Percentiles rank a stretch among this genome's conserved stretches.
Evolutionary conservation across 1,284 basidiomycete genomes (phyloP).

Genomic region (Leccinum fuscescens): DNA sequence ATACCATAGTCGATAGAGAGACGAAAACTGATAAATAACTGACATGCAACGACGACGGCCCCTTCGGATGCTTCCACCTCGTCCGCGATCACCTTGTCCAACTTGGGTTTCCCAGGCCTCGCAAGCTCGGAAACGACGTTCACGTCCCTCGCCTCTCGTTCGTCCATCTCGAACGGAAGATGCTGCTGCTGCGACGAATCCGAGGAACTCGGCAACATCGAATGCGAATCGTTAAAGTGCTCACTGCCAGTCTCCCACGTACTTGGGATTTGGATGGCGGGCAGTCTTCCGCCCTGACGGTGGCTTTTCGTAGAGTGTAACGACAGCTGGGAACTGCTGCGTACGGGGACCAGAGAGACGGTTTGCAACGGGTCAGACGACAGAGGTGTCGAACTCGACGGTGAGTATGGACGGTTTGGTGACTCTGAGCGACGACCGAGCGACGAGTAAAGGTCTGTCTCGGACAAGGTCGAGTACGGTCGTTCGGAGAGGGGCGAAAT

Average conservation of each 20-base stretch:
- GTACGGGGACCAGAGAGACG: slow-evolving; percentile 1
- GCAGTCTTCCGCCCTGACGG: slow-evolving; percentile 26
- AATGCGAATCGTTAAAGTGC: not conserved
- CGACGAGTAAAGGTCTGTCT: slow-evolving; percentile 16
- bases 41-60: slow-evolving; percentile 66
- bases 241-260: not conserved
- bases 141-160: slow-evolving; percentile 68
- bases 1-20: not conserved
- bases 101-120: slow-evolving; percentile 71
- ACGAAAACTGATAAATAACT: slow-evolving; percentile 30
- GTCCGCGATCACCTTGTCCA: slow-evolving; percentile 64
- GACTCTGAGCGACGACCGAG: slow-evolving; percentile 12
- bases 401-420: slow-evolving; percentile 3
- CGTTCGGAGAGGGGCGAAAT: slow-evolving; percentile 20
- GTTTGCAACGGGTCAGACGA: slow-evolving; percentile 3
- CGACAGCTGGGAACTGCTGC: not conserved
- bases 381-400: not conserved
- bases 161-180: slow-evolving; percentile 54
- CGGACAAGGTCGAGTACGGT: slow-evolving; percentile 13
- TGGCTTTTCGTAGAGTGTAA: not conserved
- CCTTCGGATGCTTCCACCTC: slow-evolving; percentile 62
- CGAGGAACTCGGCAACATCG: not conserved
- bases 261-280: slow-evolving; percentile 6
- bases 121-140: slow-evolving; percentile 67
- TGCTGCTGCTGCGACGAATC: not conserved